Evolutionary conservation across 1,284 basidiomycete species (phyloP), one percentile per base, ranked within the genome.

Genomic region (Austroboletus olivaceoglutinosus): DNA sequence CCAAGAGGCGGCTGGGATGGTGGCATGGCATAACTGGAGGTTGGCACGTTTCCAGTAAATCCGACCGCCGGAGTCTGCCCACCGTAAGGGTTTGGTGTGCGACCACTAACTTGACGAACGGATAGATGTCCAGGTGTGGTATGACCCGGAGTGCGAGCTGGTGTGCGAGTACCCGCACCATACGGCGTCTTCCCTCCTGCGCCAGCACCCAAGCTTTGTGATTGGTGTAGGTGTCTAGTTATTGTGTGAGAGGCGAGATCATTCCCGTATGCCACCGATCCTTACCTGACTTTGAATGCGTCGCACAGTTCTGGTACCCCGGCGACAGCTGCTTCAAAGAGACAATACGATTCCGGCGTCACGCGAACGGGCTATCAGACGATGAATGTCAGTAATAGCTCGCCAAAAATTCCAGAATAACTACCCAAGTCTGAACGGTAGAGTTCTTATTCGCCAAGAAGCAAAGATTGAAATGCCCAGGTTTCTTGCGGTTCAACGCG

Each of bases 391-490:
- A 53, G 43, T 44, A 21, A 23, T 41, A 33, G 9, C 21, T 41
- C 23, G 37, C 29, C 10, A 45, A 30, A 38, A 41, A 22, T 9
- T 31, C 13, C 2, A 41, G 19, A 37, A n/a, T 48, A 8, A 16
- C 27, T 30, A 93, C 93, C 93, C 93, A 97, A 51, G 85, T 91
- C 67, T 93, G 90, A 48, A 96, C 89, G n/a, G 85, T 82, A 6
- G 92, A 83, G 60, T 88, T 90, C 68, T 93, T 93, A 69, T 92
- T 94, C 22, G 92, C 89, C 63, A 98, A 78, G 81, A 99, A 99
- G 63, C 89, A 92, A 15, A 99, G 78, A 62, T 85, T 90, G 74
- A 99, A 93, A 70, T 96, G 93, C 0, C 97, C 97, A 0, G 97
- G 93, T 48, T 83, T 83, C 60, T 89, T 88, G 52, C 86, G 81